Base-by-base conservation (phyloP, 2,329 filamentous ascomycete species). In the Colletotrichum coccodes region DNA sequence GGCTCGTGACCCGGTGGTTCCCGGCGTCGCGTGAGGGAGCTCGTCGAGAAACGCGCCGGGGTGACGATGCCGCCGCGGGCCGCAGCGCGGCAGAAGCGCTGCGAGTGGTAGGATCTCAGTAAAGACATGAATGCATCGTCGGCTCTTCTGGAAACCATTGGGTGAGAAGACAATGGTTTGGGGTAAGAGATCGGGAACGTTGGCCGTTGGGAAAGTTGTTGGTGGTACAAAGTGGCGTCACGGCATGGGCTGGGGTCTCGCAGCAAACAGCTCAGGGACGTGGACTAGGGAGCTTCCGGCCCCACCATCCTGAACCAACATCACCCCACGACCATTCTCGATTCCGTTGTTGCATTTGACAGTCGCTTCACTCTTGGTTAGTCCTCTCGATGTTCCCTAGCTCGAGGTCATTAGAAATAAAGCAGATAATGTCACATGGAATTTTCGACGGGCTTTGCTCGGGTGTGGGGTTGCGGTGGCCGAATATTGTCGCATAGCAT, bases 41-140 rank as follows among this genome's bases (percentile, higher is more conserved):
- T 53, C 6, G 67, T 54, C 57, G 64, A 70, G 57, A 61, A 62
- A 32, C 42, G 61, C 36, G 64, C 52, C 30, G 44, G 50, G 12
- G 46, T 12, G 18, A 53, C 16, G 59, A 52, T 28, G 16, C 28
- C 44, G 42, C 4, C 34, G 30, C 46, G 32, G 23, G 52, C 30
- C 30, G n/a, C 64, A 30, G 32, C 53, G 30, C 57, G 46, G 32
- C 67, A 70, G 57, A 70, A 70, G 44, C 53, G 50, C 57, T 56
- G 57, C 8, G 67, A 70, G 44, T 70, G 64, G 34, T 68, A 68
- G 30, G 63, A 49, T 23, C 46, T 70, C 34, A 70, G n/a, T 30
- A 70, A 26, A 68, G 67, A 63, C 58, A 70, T 62, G 34, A 58
- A 70, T 38, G 47, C 58, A 68, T 70, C 32, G 36, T 59, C 57